Percentiles rank a stretch among this genome's conserved stretches.
Conservation (phyloP, 345 rosid species). For the Streptanthus diversifolius region DNA sequence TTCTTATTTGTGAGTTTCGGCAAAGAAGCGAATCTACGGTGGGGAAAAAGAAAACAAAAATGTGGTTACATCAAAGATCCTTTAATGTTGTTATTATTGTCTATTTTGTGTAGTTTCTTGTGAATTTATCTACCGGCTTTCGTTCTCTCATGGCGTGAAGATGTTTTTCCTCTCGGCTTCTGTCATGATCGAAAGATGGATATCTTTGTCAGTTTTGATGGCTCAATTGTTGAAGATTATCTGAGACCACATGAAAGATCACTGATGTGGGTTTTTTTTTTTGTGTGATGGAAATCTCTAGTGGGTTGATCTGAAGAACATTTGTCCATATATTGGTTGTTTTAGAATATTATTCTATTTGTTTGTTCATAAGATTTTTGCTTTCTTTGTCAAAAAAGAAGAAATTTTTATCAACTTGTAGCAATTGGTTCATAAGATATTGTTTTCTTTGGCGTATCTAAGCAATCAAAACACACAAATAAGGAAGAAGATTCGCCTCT, state of each 20-base stretch:
- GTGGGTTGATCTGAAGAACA: constrained; percentile 8
- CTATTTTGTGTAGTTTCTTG: constrained; percentile 6
- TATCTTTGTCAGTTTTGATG: not conserved
- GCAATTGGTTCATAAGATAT: constrained; percentile 12
- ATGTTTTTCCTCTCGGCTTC: constrained; percentile 26
- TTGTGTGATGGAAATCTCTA: constrained; percentile 15
- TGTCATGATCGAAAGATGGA: constrained; percentile 23
- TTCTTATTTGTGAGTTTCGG: constrained; percentile 34
- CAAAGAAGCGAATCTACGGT: not conserved
- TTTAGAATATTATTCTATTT: not conserved
- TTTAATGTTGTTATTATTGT: not conserved
- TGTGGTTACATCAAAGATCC: constrained; percentile 18
- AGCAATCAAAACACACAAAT: not conserved
- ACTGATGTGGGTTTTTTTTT: not conserved
- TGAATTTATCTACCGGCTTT: constrained; percentile 11
- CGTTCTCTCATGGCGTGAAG: constrained; percentile 13
- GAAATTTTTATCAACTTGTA: not conserved
- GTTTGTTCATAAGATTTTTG: constrained; percentile 10
- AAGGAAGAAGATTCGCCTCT: not conserved
- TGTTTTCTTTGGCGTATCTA: not conserved
- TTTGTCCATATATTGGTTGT: constrained; percentile 11
- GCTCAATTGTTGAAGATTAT: constrained; percentile 13
- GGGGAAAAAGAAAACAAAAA: not conserved
- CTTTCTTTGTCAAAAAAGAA: not conserved
- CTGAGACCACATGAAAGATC: constrained; percentile 12